A percentile compares a stretch with the other conserved stretches of the same genome.
Conservation (phyloP, 495 filamentous ascomycete species). For the Friedmanniomyces endolithicus region DNA sequence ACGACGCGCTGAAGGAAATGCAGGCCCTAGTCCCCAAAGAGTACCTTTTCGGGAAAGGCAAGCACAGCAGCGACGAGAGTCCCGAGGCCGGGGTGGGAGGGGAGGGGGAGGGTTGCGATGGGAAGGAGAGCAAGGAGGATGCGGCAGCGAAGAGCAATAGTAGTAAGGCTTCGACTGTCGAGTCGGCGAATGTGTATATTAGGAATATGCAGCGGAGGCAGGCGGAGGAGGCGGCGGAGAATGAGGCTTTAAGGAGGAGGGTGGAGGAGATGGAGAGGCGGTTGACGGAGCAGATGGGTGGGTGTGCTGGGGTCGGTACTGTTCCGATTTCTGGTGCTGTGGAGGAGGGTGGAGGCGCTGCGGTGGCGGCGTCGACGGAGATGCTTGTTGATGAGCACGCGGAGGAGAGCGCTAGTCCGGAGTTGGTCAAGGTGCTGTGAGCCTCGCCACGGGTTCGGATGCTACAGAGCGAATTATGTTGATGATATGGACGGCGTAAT, state of each 20-base stretch:
- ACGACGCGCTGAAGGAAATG: slow-evolving; percentile 84
- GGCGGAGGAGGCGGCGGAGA: slow-evolving; percentile 49
- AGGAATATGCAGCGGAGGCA: slow-evolving; percentile 66
- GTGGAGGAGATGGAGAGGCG: slow-evolving; percentile 31
- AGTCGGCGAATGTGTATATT: slow-evolving; percentile 93
- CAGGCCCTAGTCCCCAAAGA: slow-evolving; percentile 44
- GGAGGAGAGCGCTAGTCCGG: neutral
- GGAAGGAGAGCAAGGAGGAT: slow-evolving; percentile 27
- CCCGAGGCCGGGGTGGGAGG: slow-evolving; percentile 31
- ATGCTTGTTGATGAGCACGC: neutral
- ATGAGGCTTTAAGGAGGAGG: slow-evolving; percentile 52
- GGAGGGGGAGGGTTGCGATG: slow-evolving; percentile 21
- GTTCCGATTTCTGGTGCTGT: neutral
- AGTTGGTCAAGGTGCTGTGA: neutral
- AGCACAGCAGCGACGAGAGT: slow-evolving; percentile 4
- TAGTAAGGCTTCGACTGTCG: slow-evolving; percentile 92
- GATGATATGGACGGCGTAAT: too few relatives aligned
- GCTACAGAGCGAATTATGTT: neutral
- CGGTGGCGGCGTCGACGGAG: neutral
- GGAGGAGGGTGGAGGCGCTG: neutral
- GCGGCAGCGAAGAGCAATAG: slow-evolving; percentile 45
- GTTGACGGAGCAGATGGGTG: slow-evolving; percentile 8
- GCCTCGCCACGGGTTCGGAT: neutral
- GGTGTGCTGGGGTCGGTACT: neutral
- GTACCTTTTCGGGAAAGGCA: neutral